Base-by-base conservation (phyloP, 2,329 filamentous ascomycete genomes). In the Nemania diffusa region DNA sequence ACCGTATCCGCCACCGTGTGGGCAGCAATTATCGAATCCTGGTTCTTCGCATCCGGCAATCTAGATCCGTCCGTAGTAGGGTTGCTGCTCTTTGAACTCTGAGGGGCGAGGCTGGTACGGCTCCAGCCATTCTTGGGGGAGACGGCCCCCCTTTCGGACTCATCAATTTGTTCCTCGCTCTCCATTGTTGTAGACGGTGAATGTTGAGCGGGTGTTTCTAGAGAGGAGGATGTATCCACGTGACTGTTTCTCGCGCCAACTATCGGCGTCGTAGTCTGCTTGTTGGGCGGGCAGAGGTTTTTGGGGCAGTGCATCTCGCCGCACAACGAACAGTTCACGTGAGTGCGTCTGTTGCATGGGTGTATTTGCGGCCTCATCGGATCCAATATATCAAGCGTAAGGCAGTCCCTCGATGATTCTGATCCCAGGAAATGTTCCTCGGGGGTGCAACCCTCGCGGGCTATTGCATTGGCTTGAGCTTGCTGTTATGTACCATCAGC, bases 401-500 rank as follows among this genome's bases (percentile, higher is more conserved):
- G 24, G 22, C 40, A 3, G 4, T 46, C n/a, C 6, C 17, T 13
- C 1, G 42, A 27, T 1, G 20, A 9, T 7, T 22, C 15, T 22
- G 40, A 15, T 8, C 13, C 13, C 24, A 15, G 17, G 11, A 17
- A n/a, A 9, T 40, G 34, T 44, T 29, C 17, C 20, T 22, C 17
- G 3, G 29, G 17, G n/a, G 15, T 8, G 29, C 3, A 40, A n/a
- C 6, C 20, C 2, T 42, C 50, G 6, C 46, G 22, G 13, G 5
- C 9, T 20, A 22, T 5, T 29, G 26, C 8, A 15, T 22, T 24
- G 24, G 3, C n/a, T 20, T 46, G 5, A 8, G 8, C 15, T 42
- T 15, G 58, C 22, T 56, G 56, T 60, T 67, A 29, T 24, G 9
- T 53, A 26, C 17, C 5, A 8, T 67, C 22, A 67, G 64, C 22